phyloP scores from a whole-genome alignment of 306 rosid species.

The Dryas octopetala region DNA sequence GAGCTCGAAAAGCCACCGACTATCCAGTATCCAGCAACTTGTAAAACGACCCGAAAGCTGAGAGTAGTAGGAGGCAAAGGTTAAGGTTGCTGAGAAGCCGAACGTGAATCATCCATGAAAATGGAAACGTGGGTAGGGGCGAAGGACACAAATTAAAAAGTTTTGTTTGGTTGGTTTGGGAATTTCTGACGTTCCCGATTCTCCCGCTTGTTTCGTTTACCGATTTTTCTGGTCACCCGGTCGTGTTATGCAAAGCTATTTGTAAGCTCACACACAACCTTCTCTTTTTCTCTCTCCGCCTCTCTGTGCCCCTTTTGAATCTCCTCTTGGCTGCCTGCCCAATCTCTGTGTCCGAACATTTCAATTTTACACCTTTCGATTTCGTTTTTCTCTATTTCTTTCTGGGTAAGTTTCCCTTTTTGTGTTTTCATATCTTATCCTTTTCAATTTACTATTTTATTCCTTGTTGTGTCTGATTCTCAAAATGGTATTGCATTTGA shows the following conservation, averaged over 20 bases:
- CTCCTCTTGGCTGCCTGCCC: constrained; percentile 32
- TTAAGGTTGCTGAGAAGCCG: not conserved
- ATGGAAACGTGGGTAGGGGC: not conserved
- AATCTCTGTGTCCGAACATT: constrained; percentile 20
- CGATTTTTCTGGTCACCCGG: constrained; percentile 56
- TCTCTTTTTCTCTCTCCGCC: constrained; percentile 28
- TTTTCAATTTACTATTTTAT: constrained; percentile 1
- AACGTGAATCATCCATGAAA: not conserved
- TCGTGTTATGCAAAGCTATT: constrained; percentile 46
- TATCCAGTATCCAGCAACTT: not conserved
- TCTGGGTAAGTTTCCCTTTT: constrained; percentile 27
- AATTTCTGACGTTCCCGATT: constrained; percentile 52
- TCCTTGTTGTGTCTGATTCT: constrained; percentile 5
- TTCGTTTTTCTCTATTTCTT: constrained; percentile 7
- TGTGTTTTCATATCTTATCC: not conserved
- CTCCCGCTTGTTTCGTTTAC: constrained; percentile 51
- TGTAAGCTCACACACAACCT: constrained; percentile 47
- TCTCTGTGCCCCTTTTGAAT: constrained; percentile 32
- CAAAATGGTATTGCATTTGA: not conserved
- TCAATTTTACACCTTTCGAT: constrained; percentile 34
- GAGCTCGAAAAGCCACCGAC: constrained; percentile 13
- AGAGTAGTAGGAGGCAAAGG: not conserved
- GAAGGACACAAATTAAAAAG: not conserved
- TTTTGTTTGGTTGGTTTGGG: constrained; percentile 39
- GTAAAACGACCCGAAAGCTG: not conserved